A percentile compares a stretch with the other conserved stretches of the same genome.
phyloP scores from a whole-genome alignment of 495 filamentous ascomycete genomes.

The Penicillium malachiteum region DNA sequence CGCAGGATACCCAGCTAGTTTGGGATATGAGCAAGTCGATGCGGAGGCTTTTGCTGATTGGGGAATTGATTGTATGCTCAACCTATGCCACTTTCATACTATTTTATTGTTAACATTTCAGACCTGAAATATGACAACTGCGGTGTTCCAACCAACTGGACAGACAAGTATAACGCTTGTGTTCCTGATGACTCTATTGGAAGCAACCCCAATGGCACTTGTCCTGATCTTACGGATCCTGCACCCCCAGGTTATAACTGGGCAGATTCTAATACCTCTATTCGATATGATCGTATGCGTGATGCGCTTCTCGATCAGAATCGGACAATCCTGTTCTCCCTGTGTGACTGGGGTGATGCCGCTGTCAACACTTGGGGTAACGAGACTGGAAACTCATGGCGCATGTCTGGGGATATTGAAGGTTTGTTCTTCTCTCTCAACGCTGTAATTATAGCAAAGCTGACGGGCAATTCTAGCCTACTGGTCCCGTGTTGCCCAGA shows the following conservation, averaged over 20 bases:
- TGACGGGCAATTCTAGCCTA: conserved; percentile 27
- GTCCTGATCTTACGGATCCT: conserved; percentile 29
- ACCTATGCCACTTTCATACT: background rate
- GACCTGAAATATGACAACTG: conserved; percentile 77
- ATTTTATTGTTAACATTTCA: conserved; percentile 13
- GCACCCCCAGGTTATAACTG: conserved; percentile 55
- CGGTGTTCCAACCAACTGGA: conserved; percentile 43
- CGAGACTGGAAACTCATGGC: conserved; percentile 53
- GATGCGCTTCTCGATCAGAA: conserved; percentile 54
- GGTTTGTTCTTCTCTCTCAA: conserved; percentile 25
- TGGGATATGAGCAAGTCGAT: conserved; percentile 63
- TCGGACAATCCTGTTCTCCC: conserved; percentile 60
- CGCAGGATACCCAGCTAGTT: conserved; percentile 58
- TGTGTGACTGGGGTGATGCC: conserved; percentile 65
- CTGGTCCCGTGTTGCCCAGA: conserved; percentile 42
- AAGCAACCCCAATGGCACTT: conserved; percentile 41
- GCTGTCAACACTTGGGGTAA: conserved; percentile 53
- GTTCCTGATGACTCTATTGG: conserved; percentile 31
- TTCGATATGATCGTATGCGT: conserved; percentile 58
- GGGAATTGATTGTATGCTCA: conserved; percentile 59
- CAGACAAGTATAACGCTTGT: conserved; percentile 40
- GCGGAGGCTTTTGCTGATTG: conserved; percentile 61
- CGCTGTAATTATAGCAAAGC: conserved; percentile 2
- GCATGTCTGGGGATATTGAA: conserved; percentile 54
- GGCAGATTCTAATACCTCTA: conserved; percentile 48